Evolutionary conservation across 495 filamentous ascomycete species (phyloP).

Genomic region (Penicillium egyptiacum): DNA sequence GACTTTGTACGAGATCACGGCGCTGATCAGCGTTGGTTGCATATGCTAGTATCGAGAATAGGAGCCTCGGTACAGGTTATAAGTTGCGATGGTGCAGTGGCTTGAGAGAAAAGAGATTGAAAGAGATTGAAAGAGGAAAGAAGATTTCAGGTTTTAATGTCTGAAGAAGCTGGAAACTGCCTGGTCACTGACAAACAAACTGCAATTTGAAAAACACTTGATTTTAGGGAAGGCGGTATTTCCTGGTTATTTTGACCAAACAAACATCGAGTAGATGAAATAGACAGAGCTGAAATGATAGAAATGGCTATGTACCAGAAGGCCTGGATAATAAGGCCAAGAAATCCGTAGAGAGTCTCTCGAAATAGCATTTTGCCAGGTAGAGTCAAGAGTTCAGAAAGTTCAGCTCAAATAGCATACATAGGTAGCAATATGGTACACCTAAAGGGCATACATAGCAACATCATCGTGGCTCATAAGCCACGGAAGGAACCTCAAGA

Average conservation of each 20-base stretch:
- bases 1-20: neutral
- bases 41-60: neutral
- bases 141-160: neutral
- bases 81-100: neutral
- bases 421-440: conserved; percentile 1
- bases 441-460: neutral
- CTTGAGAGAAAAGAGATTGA: neutral
- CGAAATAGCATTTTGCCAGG: neutral
- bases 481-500: conserved; percentile 3
- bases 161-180: neutral
- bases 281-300: neutral
- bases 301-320: neutral
- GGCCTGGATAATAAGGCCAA: neutral
- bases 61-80: neutral
- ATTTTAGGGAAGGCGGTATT: neutral
- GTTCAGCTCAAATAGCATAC: neutral
- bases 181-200: conserved; percentile 1
- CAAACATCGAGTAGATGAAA: neutral
- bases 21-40: neutral
- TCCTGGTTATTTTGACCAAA: neutral
- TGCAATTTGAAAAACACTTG: neutral
- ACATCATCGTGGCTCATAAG: neutral
- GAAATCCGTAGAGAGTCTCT: neutral
- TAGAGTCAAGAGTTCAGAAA: neutral
- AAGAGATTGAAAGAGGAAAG: neutral